Base-by-base conservation (phyloP, 306 rosid genomes). In the Castanopsis chinensis region DNA sequence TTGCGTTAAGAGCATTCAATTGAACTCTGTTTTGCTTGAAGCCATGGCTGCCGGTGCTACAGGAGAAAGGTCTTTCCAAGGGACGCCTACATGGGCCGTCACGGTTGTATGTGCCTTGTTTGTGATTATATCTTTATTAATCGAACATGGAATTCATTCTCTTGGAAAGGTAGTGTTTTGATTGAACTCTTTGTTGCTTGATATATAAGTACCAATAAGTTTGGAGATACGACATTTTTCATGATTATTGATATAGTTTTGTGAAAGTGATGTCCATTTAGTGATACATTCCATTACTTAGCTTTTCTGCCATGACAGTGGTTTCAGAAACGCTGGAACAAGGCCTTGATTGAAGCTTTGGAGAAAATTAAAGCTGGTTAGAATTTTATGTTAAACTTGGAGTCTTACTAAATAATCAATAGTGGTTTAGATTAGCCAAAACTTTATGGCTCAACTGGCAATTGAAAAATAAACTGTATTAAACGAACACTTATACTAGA, bases 41-140 rank as follows among this genome's bases (percentile, higher is more conserved):
- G 77, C 59, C 3, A 83, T 80, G 87, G 69, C 79, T 21, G 58
- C 79, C 6, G 81, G 81, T 21, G 67, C 30, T 28, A 2, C 81
- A 1, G 88, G 83, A 79, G 91, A 87, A 37, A 88, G 92, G 80
- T 55, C 70, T n/a, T 76, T 92, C 71, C 54, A 60, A 64, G 89
- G 87, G 56, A 90, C 94, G 19, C 92, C 97, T 19, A 85, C 94
- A 37, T 92, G 97, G 97, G 91, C 97, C 0, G 90, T 92, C 13
- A 94, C 97, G 54, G 75, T 51, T 14, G 91, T 90, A n/a, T 90
- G 97, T 17, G 67, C 88, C 28, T 88, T 84, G 5, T 84, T 90
- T 35, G n/a, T 92, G 43, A 65, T 90, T 20, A 27, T 92, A 25
- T 90, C 97, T 73, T 28, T 90, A 0, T 11, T 92, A 6, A 87